phyloP scores from a whole-genome alignment of 371 early-diverging fungal species.

The Mucor indicus region DNA sequence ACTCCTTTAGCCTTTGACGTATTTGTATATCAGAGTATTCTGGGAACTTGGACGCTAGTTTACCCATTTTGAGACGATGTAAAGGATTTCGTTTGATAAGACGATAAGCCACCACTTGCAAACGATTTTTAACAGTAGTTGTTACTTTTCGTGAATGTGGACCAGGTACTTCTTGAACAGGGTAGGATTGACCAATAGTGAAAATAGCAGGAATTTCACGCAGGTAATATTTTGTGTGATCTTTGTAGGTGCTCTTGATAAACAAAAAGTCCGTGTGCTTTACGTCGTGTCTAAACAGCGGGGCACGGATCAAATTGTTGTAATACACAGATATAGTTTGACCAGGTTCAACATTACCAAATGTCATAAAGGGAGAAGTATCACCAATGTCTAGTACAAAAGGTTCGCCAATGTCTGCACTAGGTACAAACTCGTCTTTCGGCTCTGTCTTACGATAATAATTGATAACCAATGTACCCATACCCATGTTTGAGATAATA shows the following conservation, averaged over 20 bases:
- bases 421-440: conserved; percentile 76
- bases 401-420: conserved; percentile 81
- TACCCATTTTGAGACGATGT: conserved; percentile 72
- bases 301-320: conserved; percentile 98
- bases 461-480: conserved; percentile 96
- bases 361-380: conserved; percentile 95
- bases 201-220: conserved; percentile 86
- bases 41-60: conserved; percentile 77
- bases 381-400: conserved; percentile 93
- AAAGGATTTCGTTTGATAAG: conserved; percentile 78
- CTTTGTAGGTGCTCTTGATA: conserved; percentile 73
- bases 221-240: conserved; percentile 76
- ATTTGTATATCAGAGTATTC: conserved; percentile 85
- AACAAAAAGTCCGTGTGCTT: conserved; percentile 84
- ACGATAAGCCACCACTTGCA: conserved; percentile 91
- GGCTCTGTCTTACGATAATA: conserved; percentile 95
- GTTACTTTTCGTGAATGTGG: conserved; percentile 98
- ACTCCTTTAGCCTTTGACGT: conserved; percentile 91
- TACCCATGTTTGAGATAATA: conserved; percentile 93
- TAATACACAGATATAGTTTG: conserved; percentile 84
- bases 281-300: conserved; percentile 85
- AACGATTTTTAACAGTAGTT: conserved; percentile 86
- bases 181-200: conserved; percentile 97
- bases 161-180: conserved; percentile 94
- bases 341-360: conserved; percentile 95